Conservation (phyloP, 108 stramenopile genomes). For the Cyclotella kingstonii region DNA sequence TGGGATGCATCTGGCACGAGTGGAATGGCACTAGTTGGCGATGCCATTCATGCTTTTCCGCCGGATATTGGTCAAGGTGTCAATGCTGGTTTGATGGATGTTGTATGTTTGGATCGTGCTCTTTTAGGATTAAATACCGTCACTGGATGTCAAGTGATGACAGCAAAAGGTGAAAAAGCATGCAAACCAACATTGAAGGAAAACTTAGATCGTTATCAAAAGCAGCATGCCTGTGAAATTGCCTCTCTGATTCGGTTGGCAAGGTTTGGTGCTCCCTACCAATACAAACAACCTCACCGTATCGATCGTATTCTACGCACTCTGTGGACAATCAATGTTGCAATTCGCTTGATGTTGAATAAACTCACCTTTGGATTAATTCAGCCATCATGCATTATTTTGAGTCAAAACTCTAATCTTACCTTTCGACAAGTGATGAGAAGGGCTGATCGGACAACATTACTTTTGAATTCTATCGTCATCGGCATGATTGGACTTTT, state of each 20-base stretch:
- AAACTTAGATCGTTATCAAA: slow-evolving; percentile 30
- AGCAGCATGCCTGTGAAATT: slow-evolving; percentile 30
- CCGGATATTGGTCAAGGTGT: slow-evolving; percentile 91
- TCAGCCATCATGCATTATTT: slow-evolving; percentile 38
- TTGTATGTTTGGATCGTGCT: slow-evolving; percentile 51
- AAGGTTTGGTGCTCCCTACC: slow-evolving; percentile 63
- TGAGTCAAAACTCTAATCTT: slow-evolving; percentile 25
- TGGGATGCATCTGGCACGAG: slow-evolving; percentile 19
- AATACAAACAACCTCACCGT: slow-evolving; percentile 59
- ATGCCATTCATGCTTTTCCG: slow-evolving; percentile 83
- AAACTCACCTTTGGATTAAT: slow-evolving; percentile 45
- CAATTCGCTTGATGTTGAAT: slow-evolving; percentile 51
- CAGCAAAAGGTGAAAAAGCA: neutral
- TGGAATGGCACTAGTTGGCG: slow-evolving; percentile 75
- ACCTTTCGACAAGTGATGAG: slow-evolving; percentile 56
- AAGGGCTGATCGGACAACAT: slow-evolving; percentile 42
- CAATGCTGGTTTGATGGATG: slow-evolving; percentile 85
- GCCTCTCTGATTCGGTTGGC: slow-evolving; percentile 55
- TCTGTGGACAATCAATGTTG: slow-evolving; percentile 56
- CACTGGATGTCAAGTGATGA: slow-evolving; percentile 8
- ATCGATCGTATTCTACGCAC: slow-evolving; percentile 37
- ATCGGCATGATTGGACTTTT: slow-evolving; percentile 1
- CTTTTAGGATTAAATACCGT: slow-evolving; percentile 32
- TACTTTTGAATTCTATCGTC: slow-evolving; percentile 5
- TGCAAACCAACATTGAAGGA: neutral